Conservation (phyloP, 768 basidiomycete genomes). For the Pisolithus microcarpus region DNA sequence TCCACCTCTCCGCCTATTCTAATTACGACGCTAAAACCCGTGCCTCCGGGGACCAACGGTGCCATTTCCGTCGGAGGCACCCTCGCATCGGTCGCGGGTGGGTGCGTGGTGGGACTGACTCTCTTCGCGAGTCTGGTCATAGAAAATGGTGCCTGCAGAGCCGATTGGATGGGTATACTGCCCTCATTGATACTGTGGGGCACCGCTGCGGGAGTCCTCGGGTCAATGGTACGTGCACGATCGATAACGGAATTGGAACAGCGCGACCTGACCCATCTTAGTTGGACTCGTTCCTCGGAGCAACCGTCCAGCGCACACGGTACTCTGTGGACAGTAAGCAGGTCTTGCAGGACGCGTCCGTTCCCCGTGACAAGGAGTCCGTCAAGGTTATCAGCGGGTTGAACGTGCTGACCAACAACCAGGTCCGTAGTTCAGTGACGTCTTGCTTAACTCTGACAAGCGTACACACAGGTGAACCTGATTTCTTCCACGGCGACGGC, state of each 20-base stretch:
- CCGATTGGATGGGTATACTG: constrained; percentile 31
- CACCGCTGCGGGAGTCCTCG: constrained; percentile 59
- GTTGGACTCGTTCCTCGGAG: constrained; percentile 84
- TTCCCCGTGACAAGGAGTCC: constrained; percentile 32
- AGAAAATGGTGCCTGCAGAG: constrained; percentile 55
- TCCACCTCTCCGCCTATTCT: constrained; percentile 61
- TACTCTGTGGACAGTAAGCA: constrained; percentile 56
- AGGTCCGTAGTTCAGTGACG: constrained; percentile 37
- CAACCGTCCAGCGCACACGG: constrained; percentile 75
- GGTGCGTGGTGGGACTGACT: constrained; percentile 59
- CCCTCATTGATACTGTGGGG: constrained; percentile 52
- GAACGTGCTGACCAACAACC: constrained; percentile 76
- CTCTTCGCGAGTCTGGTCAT: constrained; percentile 49
- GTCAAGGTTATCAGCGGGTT: constrained; percentile 56
- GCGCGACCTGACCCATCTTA: constrained; percentile 21
- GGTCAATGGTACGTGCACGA: constrained; percentile 57
- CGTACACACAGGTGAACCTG: constrained; percentile 33
- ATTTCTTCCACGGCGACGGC: constrained; percentile 36
- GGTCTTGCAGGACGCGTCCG: constrained; percentile 54
- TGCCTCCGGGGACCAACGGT: constrained; percentile 90
- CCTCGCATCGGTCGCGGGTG: constrained; percentile 64
- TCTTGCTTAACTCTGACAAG: not conserved
- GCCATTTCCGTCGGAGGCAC: constrained; percentile 75
- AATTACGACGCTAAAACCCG: constrained; percentile 66
- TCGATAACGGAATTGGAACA: not conserved